Evolutionary conservation across 1,139 yeast species (phyloP), one percentile per base, ranked within the genome.

Genomic region (Candida sanyaensis): DNA sequence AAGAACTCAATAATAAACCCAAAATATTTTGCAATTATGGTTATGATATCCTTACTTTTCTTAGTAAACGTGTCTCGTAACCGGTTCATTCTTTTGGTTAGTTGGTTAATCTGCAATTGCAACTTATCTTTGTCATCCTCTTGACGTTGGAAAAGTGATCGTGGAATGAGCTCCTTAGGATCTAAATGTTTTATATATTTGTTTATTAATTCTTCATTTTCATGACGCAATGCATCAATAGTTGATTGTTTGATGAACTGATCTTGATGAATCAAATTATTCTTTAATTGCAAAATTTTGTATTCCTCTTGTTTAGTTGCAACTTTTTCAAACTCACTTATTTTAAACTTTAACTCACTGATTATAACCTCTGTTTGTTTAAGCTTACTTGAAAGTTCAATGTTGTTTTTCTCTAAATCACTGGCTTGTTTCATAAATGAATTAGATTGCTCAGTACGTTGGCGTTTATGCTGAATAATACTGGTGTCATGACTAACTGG

Each of bases 1-100:
- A 84, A 66, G 51, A 89, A 86, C 60, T 88, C 96, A 27, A 91
- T 71, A 32, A 80, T 78, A 65, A 82, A 90, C 0, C 97, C 97
- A 48, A 90, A 74, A 37, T 87, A 74, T 10, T 84, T 76, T 43
- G 85, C 82, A 0, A 90, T 84, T 1, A 86, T 81, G 32, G 84
- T 83, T 31, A 90, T 71, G 46, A 88, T 84, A 59, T 88, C 95
- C 36, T 77, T 69, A n/a, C 95, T 84, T 62, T 88, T 87, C 50
- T 80, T 78, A n/a, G 83, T 68, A 60, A 83, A 90, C 11, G 81
- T 78, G 53, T 84, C 83, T 55, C 77, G 80, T 48, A 90, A 73
- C 40, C 97, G 70, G 29, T 66, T 73, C 40, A 77, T 76, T 46
- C 83, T 72, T 62, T 89, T 90, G 46, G 75, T 72, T 27, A 81